phyloP scores from a whole-genome alignment of 2,329 filamentous ascomycete species.

The Trichoderma citrinoviride region DNA sequence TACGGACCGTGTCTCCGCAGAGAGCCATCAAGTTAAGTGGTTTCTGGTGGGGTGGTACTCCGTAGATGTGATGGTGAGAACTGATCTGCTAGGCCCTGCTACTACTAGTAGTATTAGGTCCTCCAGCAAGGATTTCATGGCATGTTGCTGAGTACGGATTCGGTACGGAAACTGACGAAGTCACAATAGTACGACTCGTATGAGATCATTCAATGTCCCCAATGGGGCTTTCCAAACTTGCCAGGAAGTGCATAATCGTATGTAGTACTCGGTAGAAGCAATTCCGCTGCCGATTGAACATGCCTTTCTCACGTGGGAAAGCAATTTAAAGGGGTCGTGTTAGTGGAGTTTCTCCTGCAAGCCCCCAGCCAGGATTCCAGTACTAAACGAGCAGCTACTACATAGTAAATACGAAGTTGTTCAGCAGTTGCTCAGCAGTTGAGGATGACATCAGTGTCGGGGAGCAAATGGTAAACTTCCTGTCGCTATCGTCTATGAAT shows the following conservation, averaged over 20 bases:
- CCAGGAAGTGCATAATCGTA: background rate
- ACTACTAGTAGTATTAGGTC: too few species aligned
- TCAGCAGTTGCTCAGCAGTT: too few species aligned
- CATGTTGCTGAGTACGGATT: too few species aligned
- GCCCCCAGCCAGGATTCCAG: background rate
- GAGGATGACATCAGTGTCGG: background rate
- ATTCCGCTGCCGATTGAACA: background rate
- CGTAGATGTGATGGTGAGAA: background rate
- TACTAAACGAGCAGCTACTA: background rate
- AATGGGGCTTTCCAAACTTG: background rate
- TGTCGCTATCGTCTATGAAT: background rate
- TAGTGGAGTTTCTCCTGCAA: conserved; percentile 11
- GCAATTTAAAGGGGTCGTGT: conserved; percentile 7
- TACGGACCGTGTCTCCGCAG: background rate
- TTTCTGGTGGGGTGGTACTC: background rate
- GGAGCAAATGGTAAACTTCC: background rate
- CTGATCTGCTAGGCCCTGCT: too few species aligned
- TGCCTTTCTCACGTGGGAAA: background rate
- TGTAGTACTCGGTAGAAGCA: too few species aligned
- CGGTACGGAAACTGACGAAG: background rate
- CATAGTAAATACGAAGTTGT: too few species aligned
- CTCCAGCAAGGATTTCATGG: too few species aligned
- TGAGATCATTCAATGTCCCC: background rate
- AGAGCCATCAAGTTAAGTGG: background rate
- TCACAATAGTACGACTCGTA: background rate